Base-by-base conservation (phyloP, 169 alveolate species). In the Sarcocystis neurona region DNA sequence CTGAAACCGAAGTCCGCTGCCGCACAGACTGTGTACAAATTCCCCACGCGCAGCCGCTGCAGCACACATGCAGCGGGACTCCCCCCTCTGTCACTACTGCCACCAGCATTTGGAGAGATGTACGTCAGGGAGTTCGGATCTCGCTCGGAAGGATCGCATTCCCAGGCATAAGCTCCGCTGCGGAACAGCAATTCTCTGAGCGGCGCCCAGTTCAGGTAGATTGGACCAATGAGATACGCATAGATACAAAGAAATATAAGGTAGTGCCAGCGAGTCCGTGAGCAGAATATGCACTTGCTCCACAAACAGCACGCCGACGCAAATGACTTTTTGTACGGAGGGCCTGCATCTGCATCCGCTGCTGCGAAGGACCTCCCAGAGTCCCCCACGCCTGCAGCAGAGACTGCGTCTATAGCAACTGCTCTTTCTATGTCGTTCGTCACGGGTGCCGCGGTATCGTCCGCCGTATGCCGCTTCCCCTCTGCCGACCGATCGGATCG, bases 131-230 rank as follows among this genome's bases (percentile, higher is more conserved):
- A 2, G 58, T 47, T 0, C 10, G 75, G 56, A 77, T 85, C 58
- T 58, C 32, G 56, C 75, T 30, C 60, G 37, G 50, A 15, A 39
- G 79, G 48, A 43, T 53, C 86, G 58, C 90, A 86, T 30, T 74
- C 53, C 90, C 90, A 86, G 30, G 23, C 75, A 32, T 86, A 86
- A n/a, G 56, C 90, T 20, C 86, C 90, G 48, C 70, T 44, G 39
- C 74, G 47, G 39, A 74, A 48, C 79, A 86, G 79, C n/a, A 80
- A 50, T 39, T 86, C 86, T 27, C 90, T 48, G 0, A 86, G 50
- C 47, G 90, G 90, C 18, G 90, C 85, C 90, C 90, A 86, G 68
- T 86, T 86, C 39, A 86, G 48, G 41, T 86, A 86, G 34, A 70
- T 79, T 20, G 90, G 90, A 37, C 90, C 90, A 2, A 86, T n/a